These are phyloP conservation scores for Podila verticillata DNA, from an alignment of 192 early-diverging fungal species.

Conservation along the genomic window DNA sequence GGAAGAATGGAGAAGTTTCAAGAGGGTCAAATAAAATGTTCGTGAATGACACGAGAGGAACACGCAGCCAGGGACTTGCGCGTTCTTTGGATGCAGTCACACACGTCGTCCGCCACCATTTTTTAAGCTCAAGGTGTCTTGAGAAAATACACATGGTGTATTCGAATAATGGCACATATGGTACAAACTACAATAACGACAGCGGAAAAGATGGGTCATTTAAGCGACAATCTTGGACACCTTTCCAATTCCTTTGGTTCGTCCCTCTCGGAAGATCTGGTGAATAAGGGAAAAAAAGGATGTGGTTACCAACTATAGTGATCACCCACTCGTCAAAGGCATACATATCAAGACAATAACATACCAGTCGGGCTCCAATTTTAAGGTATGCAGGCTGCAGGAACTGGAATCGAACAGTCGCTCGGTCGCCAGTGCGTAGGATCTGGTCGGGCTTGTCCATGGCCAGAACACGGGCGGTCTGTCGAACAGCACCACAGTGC, in stretches of 20 bases:
- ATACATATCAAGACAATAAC: neutral
- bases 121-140: too few species aligned
- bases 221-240: constrained; percentile 64
- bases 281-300: neutral
- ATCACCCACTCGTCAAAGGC: constrained; percentile 26
- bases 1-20: neutral
- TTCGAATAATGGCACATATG: too few species aligned
- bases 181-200: too few species aligned
- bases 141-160: too few species aligned
- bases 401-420: constrained; percentile 74
- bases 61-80: neutral
- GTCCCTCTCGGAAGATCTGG: constrained; percentile 76
- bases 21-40: neutral
- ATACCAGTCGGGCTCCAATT: constrained; percentile 66
- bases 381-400: constrained; percentile 77
- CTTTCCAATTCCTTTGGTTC: constrained; percentile 93
- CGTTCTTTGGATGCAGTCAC: neutral
- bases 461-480: constrained; percentile 85
- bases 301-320: neutral
- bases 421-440: constrained; percentile 88
- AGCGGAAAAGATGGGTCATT: neutral
- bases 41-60: neutral
- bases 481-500: constrained; percentile 87
- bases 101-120: neutral
- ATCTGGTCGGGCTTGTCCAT: constrained; percentile 69